Base-by-base conservation (phyloP, 139 green algal species). In the Raphidocelis subcapitata region DNA sequence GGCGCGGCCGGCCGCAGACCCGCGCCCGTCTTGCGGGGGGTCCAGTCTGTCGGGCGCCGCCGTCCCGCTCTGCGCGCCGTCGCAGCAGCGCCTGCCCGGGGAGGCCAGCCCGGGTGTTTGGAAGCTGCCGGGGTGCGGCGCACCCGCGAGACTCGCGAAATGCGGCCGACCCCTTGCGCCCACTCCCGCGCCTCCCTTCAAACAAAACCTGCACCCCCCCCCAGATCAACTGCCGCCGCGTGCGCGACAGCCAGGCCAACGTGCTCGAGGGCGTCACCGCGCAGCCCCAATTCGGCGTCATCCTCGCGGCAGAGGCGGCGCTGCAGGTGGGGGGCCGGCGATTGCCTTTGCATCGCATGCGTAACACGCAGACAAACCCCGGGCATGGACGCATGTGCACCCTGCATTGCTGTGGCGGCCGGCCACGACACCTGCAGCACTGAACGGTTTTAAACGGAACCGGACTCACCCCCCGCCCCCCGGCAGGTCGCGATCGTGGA, bases 171-270 rank as follows among this genome's bases (percentile, higher is more conserved):
- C n/a, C n/a, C n/a, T n/a, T n/a, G n/a, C n/a, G n/a, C n/a, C n/a
- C n/a, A n/a, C n/a, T n/a, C n/a, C n/a, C n/a, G n/a, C n/a, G n/a
- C n/a, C n/a, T n/a, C n/a, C 8, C 51, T 65, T 14, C 33, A 21
- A 8, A 33, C 49, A 28, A 36, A 26, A 28, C n/a, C 12, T 8
- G 26, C 5, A 2, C 23, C 54, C 32, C 4, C 23, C 41, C 37
- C 2, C 69, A 84, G 81, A 69, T 98, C 60, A 98, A 97, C 79
- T 85, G 85, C 16, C 83, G 94, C 14, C 89, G 92, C 66, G 83
- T 93, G 26, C 73, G 83, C 26, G 91, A 94, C 41, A 49, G 41
- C 66, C 84, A 90, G 80, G 35, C 72, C 1, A 56, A 89, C 46
- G 66, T 92, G 10, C 62, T 91, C 44, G 75, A 86, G 36, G 92